These are phyloP conservation scores for Middelhovenomyces tepae DNA, from an alignment of 805 yeast genomes.

Conservation along the genomic window DNA sequence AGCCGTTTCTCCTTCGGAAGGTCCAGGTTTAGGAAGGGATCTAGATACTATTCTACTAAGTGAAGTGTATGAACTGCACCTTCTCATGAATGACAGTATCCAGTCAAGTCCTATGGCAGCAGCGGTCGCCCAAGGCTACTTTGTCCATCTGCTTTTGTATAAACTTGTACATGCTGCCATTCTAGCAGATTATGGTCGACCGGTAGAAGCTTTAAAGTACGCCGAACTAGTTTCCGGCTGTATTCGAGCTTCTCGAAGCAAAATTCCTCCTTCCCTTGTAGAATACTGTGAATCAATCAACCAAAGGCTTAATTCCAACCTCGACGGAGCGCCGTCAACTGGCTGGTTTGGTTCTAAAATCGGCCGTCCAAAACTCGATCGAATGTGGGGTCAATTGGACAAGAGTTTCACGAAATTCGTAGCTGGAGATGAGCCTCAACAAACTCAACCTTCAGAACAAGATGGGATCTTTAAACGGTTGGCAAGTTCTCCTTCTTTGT, in stretches of 20 bases:
- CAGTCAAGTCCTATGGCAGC: conserved; percentile 5
- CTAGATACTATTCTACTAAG: conserved; percentile 46
- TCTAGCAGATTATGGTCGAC: conserved; percentile 58
- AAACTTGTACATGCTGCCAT: conserved; percentile 61
- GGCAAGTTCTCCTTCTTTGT: conserved; percentile 20
- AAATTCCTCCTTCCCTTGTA: conserved; percentile 20
- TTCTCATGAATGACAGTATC: conserved; percentile 4
- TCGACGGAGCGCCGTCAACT: conserved; percentile 23
- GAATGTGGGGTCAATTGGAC: conserved; percentile 82
- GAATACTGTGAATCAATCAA: conserved; percentile 41
- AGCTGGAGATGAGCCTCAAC: conserved; percentile 65
- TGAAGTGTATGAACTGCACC: conserved; percentile 52
- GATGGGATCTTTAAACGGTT: conserved; percentile 23
- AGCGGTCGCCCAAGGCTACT: no score
- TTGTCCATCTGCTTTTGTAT: conserved; percentile 48
- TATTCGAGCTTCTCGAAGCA: conserved; percentile 33
- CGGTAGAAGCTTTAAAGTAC: conserved; percentile 53
- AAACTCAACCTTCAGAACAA: conserved; percentile 11
- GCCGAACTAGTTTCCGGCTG: conserved; percentile 41
- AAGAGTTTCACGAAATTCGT: conserved; percentile 71
- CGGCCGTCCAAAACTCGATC: conserved; percentile 50
- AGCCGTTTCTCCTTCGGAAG: conserved; percentile 22
- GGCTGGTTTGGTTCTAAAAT: conserved; percentile 64
- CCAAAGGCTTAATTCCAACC: conserved; percentile 22
- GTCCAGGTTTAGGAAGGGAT: conserved; percentile 36